Percentiles rank a stretch among this genome's conserved stretches.
Conservation (phyloP, 2,329 filamentous ascomycete genomes). For the Pseudogymnoascus sp. region DNA sequence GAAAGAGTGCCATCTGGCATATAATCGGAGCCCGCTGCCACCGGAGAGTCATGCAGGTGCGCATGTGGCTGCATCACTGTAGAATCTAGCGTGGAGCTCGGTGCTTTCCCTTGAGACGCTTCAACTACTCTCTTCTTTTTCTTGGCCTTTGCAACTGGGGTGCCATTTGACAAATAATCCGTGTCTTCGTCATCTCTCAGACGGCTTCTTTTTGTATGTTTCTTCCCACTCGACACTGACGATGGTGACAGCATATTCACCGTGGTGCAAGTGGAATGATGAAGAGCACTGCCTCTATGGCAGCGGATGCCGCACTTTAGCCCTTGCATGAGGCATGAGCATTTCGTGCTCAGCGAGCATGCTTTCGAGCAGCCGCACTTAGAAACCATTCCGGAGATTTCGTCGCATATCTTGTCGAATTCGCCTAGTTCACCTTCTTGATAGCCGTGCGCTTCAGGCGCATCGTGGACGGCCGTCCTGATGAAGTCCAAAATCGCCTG, state of each 20-base stretch:
- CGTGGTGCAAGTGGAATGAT: neutral
- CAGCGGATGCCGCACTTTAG: neutral
- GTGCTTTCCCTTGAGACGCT: neutral
- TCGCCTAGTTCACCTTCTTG: neutral
- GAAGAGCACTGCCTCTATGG: neutral
- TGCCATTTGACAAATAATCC: constrained; percentile 2
- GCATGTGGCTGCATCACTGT: neutral
- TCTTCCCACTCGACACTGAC: neutral
- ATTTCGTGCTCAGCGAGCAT: neutral
- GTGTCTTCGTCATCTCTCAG: neutral
- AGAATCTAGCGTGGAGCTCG: neutral
- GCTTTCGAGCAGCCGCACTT: neutral
- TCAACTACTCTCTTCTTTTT: neutral
- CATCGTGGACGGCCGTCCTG: neutral
- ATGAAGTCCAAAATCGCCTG: constrained; percentile 7
- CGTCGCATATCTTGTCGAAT: neutral
- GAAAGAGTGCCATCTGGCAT: neutral
- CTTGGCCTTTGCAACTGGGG: neutral
- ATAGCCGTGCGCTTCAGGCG: neutral
- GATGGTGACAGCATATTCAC: neutral
- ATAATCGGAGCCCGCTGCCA: neutral
- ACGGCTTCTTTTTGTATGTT: neutral
- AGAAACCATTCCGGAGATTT: neutral
- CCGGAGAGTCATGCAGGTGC: neutral
- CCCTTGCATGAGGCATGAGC: neutral